These are phyloP conservation scores for Coniferiporia weirii DNA, from an alignment of 1,284 basidiomycete species.

Conservation along the genomic window DNA sequence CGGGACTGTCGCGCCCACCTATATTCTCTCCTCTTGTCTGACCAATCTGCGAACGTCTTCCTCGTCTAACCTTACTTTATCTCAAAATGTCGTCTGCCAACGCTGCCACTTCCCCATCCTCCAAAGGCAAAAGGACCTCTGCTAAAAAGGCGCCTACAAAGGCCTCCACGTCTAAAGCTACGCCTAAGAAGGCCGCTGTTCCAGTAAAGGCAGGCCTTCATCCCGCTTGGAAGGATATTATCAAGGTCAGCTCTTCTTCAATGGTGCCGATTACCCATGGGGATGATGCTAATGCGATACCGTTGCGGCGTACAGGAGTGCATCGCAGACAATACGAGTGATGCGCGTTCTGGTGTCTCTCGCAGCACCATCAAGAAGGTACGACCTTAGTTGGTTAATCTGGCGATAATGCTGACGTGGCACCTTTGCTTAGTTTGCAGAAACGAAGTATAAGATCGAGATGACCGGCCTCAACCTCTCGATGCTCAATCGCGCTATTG, in stretches of 20 bases:
- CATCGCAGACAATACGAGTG: slow-evolving; percentile 60
- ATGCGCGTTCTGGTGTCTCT: slow-evolving; percentile 68
- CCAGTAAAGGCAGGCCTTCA: slow-evolving; percentile 26
- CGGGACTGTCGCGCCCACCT: slow-evolving; percentile 21
- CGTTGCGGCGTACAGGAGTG: slow-evolving; percentile 46
- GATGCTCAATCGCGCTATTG: slow-evolving; percentile 71
- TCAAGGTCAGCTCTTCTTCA: slow-evolving; percentile 38
- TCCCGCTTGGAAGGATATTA: slow-evolving; percentile 60
- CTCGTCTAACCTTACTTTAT: slow-evolving; percentile 38
- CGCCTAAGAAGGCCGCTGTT: slow-evolving; percentile 23
- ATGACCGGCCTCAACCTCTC: slow-evolving; percentile 50
- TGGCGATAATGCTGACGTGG: not conserved
- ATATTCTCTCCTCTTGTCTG: slow-evolving; percentile 40
- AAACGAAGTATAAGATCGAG: slow-evolving; percentile 66
- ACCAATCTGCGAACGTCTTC: slow-evolving; percentile 30
- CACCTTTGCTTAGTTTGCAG: slow-evolving; percentile 51
- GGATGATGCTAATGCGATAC: slow-evolving; percentile 9
- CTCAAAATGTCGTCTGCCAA: not conserved
- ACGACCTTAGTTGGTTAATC: slow-evolving; percentile 3
- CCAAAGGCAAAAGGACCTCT: slow-evolving; percentile 33
- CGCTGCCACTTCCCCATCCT: not conserved
- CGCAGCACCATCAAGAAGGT: slow-evolving; percentile 78
- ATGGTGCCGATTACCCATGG: slow-evolving; percentile 15
- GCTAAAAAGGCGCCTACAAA: slow-evolving; percentile 45
- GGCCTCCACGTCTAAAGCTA: slow-evolving; percentile 32